Evolutionary conservation across 2,329 filamentous ascomycete species (phyloP).

Genomic region (Fusarium torulosum): DNA sequence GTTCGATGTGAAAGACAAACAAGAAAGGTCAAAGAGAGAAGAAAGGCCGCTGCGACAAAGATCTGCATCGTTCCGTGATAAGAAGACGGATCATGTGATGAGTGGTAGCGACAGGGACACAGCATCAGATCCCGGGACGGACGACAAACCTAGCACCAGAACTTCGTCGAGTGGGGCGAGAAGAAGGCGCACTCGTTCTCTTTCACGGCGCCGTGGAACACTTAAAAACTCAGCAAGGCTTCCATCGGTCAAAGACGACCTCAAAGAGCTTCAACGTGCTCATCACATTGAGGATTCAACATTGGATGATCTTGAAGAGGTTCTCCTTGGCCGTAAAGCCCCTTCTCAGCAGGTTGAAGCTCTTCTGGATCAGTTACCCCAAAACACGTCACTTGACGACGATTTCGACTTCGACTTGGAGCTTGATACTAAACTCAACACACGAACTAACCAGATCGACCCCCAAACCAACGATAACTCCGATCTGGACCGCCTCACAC

Average conservation of each 20-base stretch:
- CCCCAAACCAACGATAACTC: constrained; percentile 48
- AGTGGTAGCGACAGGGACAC: constrained; percentile 49
- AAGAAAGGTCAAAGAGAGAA: constrained; percentile 36
- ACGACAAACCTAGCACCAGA: constrained; percentile 42
- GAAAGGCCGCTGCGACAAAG: constrained; percentile 22
- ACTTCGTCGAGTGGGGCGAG: constrained; percentile 44
- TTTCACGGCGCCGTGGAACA: constrained; percentile 59
- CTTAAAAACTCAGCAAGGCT: constrained; percentile 67
- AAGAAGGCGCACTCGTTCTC: constrained; percentile 54
- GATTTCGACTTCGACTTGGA: constrained; percentile 46
- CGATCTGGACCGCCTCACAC: constrained; percentile 59
- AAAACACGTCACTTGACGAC: constrained; percentile 41
- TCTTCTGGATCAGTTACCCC: constrained; percentile 45
- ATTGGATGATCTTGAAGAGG: constrained; percentile 68
- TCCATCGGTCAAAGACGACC: constrained; percentile 67
- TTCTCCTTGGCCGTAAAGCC: constrained; percentile 58
- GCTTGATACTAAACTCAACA: constrained; percentile 46
- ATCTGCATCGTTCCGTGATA: constrained; percentile 44
- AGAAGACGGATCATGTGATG: constrained; percentile 41
- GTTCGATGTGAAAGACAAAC: constrained; percentile 38
- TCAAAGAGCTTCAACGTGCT: constrained; percentile 64
- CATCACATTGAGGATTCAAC: constrained; percentile 71
- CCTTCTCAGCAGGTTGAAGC: constrained; percentile 44
- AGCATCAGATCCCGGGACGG: constrained; percentile 51
- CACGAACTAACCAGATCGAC: constrained; percentile 41